Evolutionary conservation across 148 eudicot genomes (phyloP).

Genomic region (Hydrangea macrophylla): DNA sequence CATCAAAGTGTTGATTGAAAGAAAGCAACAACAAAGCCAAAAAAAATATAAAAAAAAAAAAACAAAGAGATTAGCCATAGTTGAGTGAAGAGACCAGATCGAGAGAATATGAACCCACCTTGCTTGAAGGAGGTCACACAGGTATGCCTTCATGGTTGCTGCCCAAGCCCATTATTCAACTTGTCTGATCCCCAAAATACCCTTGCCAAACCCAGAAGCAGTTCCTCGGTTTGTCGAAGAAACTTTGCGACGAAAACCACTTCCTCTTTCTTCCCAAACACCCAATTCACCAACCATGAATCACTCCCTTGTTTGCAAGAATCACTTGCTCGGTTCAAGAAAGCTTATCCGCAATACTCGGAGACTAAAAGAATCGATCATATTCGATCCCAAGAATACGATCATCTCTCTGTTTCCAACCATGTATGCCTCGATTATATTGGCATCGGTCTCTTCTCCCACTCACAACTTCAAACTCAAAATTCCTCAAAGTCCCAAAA

Average conservation of each 20-base stretch:
- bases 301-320: conserved; percentile 70
- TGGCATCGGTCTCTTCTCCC: conserved; percentile 81
- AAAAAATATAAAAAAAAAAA: background rate
- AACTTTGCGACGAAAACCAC: conserved; percentile 45
- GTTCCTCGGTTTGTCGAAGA: conserved; percentile 48
- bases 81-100: conserved; percentile 7
- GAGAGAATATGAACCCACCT: conserved; percentile 56
- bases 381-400: conserved; percentile 62
- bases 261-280: conserved; percentile 64
- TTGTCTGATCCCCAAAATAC: conserved; percentile 31
- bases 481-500: conserved; percentile 28
- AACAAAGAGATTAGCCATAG: background rate
- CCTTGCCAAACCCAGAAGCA: conserved; percentile 34
- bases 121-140: conserved; percentile 45
- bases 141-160: conserved; percentile 55
- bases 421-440: conserved; percentile 86
- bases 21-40: conserved; percentile 10
- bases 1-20: background rate
- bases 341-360: conserved; percentile 62
- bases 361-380: conserved; percentile 54
- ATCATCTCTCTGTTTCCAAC: conserved; percentile 58
- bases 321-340: conserved; percentile 52
- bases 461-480: conserved; percentile 61
- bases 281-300: conserved; percentile 71
- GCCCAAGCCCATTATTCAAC: conserved; percentile 38